Conservation (phyloP, 1,139 yeast species). For the Chernovozyma sophiae-reginae region DNA sequence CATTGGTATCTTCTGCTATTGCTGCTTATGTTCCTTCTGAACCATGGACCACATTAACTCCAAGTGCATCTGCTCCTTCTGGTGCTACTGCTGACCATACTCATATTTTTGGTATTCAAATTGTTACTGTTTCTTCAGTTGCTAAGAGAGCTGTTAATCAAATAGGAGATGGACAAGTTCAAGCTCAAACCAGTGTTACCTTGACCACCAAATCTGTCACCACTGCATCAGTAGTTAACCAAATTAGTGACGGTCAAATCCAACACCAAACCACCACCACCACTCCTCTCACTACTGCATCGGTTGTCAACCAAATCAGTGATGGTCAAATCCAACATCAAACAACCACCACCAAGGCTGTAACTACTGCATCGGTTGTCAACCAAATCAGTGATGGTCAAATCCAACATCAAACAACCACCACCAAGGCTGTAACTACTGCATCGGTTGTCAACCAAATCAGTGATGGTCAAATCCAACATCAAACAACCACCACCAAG, state of each 20-base stretch:
- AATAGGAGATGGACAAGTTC: slow-evolving; percentile 28
- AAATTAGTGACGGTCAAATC: slow-evolving; percentile 39
- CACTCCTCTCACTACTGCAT: slow-evolving; percentile 26
- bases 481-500: slow-evolving; percentile 21
- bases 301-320: slow-evolving; percentile 48
- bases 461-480: slow-evolving; percentile 34
- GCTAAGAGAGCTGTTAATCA: slow-evolving; percentile 26
- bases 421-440: slow-evolving; percentile 22
- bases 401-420: slow-evolving; percentile 20
- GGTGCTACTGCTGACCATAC: slow-evolving; percentile 63
- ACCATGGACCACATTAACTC: slow-evolving; percentile 73
- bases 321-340: slow-evolving; percentile 65
- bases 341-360: no score
- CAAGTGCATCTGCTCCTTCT: slow-evolving; percentile 47
- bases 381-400: slow-evolving; percentile 29
- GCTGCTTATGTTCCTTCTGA: slow-evolving; percentile 68
- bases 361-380: slow-evolving; percentile 24
- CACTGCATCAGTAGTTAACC: slow-evolving; percentile 26
- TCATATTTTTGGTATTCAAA: slow-evolving; percentile 66
- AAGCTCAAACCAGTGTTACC: slow-evolving; percentile 20
- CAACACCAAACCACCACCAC: slow-evolving; percentile 34
- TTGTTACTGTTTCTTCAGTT: slow-evolving; percentile 41
- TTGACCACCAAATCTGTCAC: slow-evolving; percentile 21
- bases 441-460: slow-evolving; percentile 29
- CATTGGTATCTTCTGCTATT: slow-evolving; percentile 46